These are phyloP conservation scores for Buxus sempervirens DNA, from an alignment of 164 flowering plant species.

Conservation along the genomic window DNA sequence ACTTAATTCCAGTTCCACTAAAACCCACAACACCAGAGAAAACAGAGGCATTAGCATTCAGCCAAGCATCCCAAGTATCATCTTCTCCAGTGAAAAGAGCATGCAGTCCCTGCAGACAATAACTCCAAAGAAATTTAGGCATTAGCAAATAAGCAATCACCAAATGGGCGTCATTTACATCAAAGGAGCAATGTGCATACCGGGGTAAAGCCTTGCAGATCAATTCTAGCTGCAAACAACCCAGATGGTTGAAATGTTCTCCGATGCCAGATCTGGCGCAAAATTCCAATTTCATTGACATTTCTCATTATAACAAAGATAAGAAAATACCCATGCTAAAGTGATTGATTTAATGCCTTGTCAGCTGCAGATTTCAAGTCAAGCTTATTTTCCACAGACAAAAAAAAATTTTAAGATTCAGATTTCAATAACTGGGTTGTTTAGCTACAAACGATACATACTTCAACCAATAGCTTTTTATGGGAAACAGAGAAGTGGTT, in stretches of 20 bases:
- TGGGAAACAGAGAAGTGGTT: not conserved
- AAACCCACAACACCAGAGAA: constrained; percentile 52
- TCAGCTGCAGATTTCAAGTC: not conserved
- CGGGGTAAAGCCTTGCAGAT: constrained; percentile 77
- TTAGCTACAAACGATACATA: no score
- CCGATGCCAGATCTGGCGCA: constrained; percentile 82
- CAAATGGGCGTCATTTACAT: not conserved
- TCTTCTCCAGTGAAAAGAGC: constrained; percentile 99
- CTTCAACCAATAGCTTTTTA: no score
- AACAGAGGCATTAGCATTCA: constrained; percentile 71
- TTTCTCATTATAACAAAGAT: not conserved
- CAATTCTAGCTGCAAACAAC: constrained; percentile 95
- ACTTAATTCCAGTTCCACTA: constrained; percentile 65
- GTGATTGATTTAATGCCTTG: not conserved
- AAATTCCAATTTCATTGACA: not conserved
- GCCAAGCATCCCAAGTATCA: constrained; percentile 98
- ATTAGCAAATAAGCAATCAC: not conserved
- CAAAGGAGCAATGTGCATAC: constrained; percentile 36
- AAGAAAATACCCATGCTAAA: not conserved
- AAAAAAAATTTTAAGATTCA: not conserved
- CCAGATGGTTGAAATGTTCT: constrained; percentile 96
- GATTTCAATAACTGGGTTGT: not conserved
- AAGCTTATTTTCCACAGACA: not conserved
- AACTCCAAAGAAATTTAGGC: not conserved
- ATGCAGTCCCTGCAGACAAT: constrained; percentile 72